A percentile compares a stretch with the other conserved stretches of the same genome.
These are phyloP conservation scores for Gigaspora rosea DNA, from an alignment of 192 early-diverging fungal species.

Conservation along the genomic window DNA sequence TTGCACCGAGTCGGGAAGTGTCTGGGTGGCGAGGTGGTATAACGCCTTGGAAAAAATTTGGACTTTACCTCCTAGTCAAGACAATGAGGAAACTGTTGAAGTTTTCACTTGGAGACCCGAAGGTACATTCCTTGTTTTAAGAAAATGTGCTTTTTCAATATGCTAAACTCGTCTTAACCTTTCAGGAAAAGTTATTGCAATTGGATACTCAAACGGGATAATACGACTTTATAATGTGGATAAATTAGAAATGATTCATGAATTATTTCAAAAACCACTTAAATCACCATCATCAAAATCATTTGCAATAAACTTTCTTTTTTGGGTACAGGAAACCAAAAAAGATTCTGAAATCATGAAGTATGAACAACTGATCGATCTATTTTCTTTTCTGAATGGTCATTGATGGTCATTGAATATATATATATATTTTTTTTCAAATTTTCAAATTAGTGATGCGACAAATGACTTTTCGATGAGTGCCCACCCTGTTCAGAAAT, in stretches of 20 bases:
- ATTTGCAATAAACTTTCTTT: slow-evolving; percentile 25
- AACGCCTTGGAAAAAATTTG: slow-evolving; percentile 32
- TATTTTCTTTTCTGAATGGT: neutral
- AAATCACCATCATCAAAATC: neutral
- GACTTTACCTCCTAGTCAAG: slow-evolving; percentile 24
- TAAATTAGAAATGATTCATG: slow-evolving; percentile 33
- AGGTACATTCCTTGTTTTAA: slow-evolving; percentile 15
- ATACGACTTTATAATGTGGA: slow-evolving; percentile 33
- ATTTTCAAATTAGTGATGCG: neutral
- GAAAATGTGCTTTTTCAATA: neutral
- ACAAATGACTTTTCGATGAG: neutral
- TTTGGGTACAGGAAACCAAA: slow-evolving; percentile 24
- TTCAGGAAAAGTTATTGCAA: slow-evolving; percentile 33
- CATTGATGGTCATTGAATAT: neutral
- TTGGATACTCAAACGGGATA: slow-evolving; percentile 32
- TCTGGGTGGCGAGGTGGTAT: slow-evolving; percentile 34
- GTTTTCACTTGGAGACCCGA: slow-evolving; percentile 36
- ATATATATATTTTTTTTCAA: neutral
- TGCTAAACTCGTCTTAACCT: neutral
- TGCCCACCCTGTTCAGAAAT: slow-evolving; percentile 20
- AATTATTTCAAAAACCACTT: slow-evolving; percentile 23
- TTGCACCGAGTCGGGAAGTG: neutral
- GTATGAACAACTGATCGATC: neutral
- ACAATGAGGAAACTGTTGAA: slow-evolving; percentile 14
- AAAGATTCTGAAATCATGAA: neutral